These are phyloP conservation scores for Balamuthia mandrillaris DNA, from an alignment of 208 protist species.

Conservation along the genomic window DNA sequence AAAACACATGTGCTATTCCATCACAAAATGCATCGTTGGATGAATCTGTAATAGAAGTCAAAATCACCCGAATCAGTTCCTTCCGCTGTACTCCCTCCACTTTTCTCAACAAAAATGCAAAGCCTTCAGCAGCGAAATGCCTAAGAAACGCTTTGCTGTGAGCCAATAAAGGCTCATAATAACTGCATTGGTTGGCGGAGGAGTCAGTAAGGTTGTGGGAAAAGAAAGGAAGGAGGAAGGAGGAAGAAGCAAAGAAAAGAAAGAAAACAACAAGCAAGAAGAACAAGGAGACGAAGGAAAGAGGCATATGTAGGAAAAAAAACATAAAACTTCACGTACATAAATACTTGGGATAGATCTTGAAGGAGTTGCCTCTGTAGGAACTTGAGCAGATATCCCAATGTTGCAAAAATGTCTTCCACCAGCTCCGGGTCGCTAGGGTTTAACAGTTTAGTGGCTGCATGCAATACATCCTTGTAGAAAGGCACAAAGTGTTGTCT, in stretches of 20 bases:
- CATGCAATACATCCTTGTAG: conserved; percentile 29
- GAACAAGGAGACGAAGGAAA: too few species aligned
- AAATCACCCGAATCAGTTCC: neutral
- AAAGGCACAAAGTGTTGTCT: neutral
- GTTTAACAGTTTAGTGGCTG: neutral
- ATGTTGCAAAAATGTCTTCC: conserved; percentile 32
- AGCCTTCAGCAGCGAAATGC: conserved; percentile 34
- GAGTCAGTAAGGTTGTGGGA: too few species aligned
- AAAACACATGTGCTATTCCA: conserved; percentile 11
- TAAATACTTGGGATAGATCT: conserved; percentile 25
- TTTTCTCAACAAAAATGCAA: conserved; percentile 42
- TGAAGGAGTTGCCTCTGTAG: conserved; percentile 33
- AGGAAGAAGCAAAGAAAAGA: too few species aligned
- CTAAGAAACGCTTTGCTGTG: neutral
- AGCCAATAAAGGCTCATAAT: conserved; percentile 3
- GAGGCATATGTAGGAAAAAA: too few species aligned
- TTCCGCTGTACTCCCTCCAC: neutral
- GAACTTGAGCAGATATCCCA: conserved; percentile 39
- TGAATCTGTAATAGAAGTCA: neutral
- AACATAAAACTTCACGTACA: too few species aligned
- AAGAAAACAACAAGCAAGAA: neutral
- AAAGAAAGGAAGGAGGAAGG: too few species aligned
- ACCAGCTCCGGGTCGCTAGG: conserved; percentile 12
- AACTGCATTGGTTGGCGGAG: too few species aligned
- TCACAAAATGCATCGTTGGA: neutral